A percentile compares a stretch with the other conserved stretches of the same genome.
Conservation (phyloP, 371 early-diverging fungal species). For the Rozella allomycis region DNA sequence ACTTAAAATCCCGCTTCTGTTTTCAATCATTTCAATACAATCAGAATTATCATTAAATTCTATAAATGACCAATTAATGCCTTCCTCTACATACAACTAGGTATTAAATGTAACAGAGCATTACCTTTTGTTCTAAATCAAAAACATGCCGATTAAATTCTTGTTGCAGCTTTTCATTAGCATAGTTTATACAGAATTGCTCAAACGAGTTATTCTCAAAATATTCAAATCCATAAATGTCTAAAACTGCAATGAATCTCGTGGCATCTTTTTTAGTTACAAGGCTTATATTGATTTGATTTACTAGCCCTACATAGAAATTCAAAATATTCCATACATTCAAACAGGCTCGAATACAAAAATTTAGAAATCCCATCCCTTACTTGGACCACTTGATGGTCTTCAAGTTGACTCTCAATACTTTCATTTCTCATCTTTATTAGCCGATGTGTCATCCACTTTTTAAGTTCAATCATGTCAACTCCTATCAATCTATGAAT, state of each 20-base stretch:
- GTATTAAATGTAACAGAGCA: conserved; percentile 42
- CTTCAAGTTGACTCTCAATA: conserved; percentile 49
- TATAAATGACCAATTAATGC: conserved; percentile 30
- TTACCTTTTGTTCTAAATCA: conserved; percentile 80
- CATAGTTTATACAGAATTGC: conserved; percentile 99
- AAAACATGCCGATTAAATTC: conserved; percentile 93
- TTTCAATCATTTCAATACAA: conserved; percentile 95
- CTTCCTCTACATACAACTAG: conserved; percentile 11
- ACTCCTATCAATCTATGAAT: conserved; percentile 50
- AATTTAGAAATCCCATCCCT: conserved; percentile 84
- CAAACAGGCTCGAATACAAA: conserved; percentile 75
- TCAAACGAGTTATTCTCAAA: conserved; percentile 96
- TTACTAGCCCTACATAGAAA: conserved; percentile 36
- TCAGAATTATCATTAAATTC: conserved; percentile 97
- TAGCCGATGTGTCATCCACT: conserved; percentile 71
- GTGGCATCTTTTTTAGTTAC: conserved; percentile 32
- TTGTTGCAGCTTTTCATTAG: conserved; percentile 98
- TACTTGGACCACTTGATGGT: conserved; percentile 49
- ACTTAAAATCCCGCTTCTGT: conserved; percentile 76
- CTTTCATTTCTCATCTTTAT: conserved; percentile 65
- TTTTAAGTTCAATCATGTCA: conserved; percentile 46
- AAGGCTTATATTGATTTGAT: conserved; percentile 54
- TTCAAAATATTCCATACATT: conserved; percentile 49
- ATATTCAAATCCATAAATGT: conserved; percentile 91
- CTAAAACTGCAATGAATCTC: conserved; percentile 74